Base-by-base conservation (phyloP, 352 stramenopile genomes). In the Phytopythium aichiense region DNA sequence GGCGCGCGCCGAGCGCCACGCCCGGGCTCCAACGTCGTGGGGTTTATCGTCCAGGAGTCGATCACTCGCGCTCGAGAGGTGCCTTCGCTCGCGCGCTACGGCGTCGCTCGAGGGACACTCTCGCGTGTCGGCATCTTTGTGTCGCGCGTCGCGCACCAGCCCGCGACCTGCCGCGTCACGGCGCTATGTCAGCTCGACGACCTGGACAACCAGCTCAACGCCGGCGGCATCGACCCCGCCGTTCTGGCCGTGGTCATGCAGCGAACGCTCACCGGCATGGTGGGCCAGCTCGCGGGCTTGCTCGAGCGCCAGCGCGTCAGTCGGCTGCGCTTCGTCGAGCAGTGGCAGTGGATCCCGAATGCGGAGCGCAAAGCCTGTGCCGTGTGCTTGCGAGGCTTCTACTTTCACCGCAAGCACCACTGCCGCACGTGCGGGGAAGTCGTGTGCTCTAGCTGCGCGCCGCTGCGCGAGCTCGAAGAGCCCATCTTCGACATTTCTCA, bases 301-400 rank as follows among this genome's bases (percentile, higher is more conserved):
- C 63, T 92, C 20, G 76, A 87, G n/a, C 68, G 84, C 9, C 79
- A 88, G 58, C 68, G 84, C 30, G 75, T 92, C 40, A 88, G 84
- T 56, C 73, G 75, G 22, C 76, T 91, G 64, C 68, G 74, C 22
- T 91, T 92, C 43, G 66, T 92, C 33, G 84, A 90, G 67, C 79
- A 89, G 59, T 92, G 79, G 79, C 79, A 89, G 49, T 92, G 84
- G 84, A 74, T 92, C 38, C 77, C 80, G 15, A 89, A 92, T 46
- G 65, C 75, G 6, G 81, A 91, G 56, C 72, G 84, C 15, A 88
- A 89, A 57, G 83, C 80, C 0, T 92, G 84, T 56, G 76, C 79
- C 0, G 81, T 92, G 54, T 92, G 84, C 59, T 55, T 89, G 8
- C 79, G 79, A 0, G 78, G 74, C 5, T 92, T 92, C 64, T 87